Evolutionary conservation across 108 stramenopile genomes (phyloP).

Genomic region (Conticribra guillardii): DNA sequence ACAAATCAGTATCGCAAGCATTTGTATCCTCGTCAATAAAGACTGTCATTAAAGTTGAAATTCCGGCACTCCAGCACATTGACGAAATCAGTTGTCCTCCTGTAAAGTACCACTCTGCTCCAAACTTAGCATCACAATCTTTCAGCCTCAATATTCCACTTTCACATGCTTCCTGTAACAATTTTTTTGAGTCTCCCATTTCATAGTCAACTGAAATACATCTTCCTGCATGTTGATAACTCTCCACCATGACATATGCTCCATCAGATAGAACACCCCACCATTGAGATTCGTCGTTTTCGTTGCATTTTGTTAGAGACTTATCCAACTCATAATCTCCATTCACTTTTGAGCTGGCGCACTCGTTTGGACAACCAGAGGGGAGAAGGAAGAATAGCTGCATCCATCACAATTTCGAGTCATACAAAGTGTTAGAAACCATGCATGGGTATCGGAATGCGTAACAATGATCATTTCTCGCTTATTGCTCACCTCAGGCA

Average conservation of each 20-base stretch:
- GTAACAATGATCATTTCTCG: background rate
- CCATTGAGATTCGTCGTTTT: conserved; percentile 17
- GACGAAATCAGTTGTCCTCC: conserved; percentile 40
- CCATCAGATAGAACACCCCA: conserved; percentile 45
- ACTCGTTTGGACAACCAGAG: conserved; percentile 30
- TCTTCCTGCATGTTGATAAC: conserved; percentile 21
- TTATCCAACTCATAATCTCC: conserved; percentile 18
- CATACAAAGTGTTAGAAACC: background rate
- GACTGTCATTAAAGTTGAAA: conserved; percentile 36
- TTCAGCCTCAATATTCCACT: conserved; percentile 34
- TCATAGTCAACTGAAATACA: conserved; percentile 46
- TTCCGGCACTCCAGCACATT: conserved; percentile 44
- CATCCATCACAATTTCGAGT: background rate
- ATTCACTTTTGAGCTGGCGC: conserved; percentile 30
- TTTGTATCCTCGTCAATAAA: conserved; percentile 8
- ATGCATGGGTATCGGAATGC: background rate
- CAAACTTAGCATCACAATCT: conserved; percentile 30
- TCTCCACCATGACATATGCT: conserved; percentile 44
- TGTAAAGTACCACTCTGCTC: conserved; percentile 50
- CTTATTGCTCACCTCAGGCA: too few species aligned
- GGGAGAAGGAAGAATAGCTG: conserved; percentile 35
- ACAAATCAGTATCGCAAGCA: conserved; percentile 11
- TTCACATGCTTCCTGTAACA: conserved; percentile 25
- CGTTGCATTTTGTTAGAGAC: conserved; percentile 18
- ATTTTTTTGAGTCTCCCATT: conserved; percentile 18